Evolutionary conservation across 2,329 filamentous ascomycete species (phyloP), one percentile per base, ranked within the genome.

Genomic region (Thermoascus crustaceus): DNA sequence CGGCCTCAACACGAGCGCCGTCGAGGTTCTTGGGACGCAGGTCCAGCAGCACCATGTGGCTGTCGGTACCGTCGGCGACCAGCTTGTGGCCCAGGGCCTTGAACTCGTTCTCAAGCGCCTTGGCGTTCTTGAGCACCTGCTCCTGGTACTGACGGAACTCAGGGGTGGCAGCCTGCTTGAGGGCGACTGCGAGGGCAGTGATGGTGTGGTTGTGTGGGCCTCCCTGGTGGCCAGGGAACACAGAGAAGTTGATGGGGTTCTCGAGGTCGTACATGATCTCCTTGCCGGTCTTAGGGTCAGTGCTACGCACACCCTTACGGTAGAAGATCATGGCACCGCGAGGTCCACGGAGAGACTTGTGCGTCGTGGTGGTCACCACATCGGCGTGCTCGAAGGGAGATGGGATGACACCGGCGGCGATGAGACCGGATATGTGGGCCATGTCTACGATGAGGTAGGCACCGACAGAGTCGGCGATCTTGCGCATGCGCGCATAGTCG

Each of bases 201-300:
- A 98, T 98, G 50, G 91, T 98, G 72, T 98, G 91, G 71, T 98
- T 98, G 69, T 98, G 91, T 35, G 91, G 91, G 16, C 91, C 91
- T 58, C 91, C 91, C 64, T 98, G 91, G 66, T 98, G 91, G 38
- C 91, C 91, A 10, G 91, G 91, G 73, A 98, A 98, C 42, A 98
- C 91, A 37, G 89, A 94, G 51, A 79, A 77, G 68, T 98, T 98
- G 69, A 98, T 98, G 37, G 88, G 85, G 18, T 73, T 75, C 63
- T 96, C 91, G 26, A 98, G 81, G 54, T 95, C 81, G 67, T 95
- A 98, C 58, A 85, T 65, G 49, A 82, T 79, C 55, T 94, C 80
- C 60, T 83, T 81, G 56, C 87, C 88, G 32, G 82, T 86, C 73
- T 94, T 94, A 42, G 81, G 67, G 61, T 94, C 83, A 34, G 80